A percentile compares a stretch with the other conserved stretches of the same genome.
These are phyloP conservation scores for Avena eriantha DNA, from an alignment of 176 grass and related monocot genomes.

Conservation along the genomic window DNA sequence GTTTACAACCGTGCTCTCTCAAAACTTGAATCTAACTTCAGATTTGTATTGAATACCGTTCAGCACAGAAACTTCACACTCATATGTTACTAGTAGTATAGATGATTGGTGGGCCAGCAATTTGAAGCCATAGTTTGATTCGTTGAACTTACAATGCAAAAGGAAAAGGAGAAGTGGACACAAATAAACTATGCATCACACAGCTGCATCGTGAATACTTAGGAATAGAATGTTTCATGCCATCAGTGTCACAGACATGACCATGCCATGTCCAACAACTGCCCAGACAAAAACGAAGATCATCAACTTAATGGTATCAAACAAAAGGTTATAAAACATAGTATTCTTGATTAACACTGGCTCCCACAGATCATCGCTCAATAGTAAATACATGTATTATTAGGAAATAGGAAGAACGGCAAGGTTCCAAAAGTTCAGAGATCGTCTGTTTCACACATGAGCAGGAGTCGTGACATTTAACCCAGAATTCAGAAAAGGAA, in stretches of 20 bases:
- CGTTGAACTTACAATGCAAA: too few species aligned
- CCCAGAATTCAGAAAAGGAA: background rate
- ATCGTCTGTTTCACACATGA: background rate
- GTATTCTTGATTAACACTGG: background rate
- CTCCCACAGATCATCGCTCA: conserved; percentile 1
- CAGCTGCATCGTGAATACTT: background rate
- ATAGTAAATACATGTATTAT: conserved; percentile 22
- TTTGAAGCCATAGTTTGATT: too few species aligned
- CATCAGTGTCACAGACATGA: background rate
- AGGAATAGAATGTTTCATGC: background rate
- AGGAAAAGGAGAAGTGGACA: too few species aligned
- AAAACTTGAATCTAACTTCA: too few species aligned
- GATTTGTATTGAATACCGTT: too few species aligned
- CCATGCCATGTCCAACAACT: background rate
- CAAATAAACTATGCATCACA: background rate
- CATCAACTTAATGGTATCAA: background rate
- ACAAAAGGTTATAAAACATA: background rate
- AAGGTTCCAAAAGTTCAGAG: conserved; percentile 12
- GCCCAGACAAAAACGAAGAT: background rate
- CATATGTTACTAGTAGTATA: too few species aligned
- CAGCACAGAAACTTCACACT: too few species aligned
- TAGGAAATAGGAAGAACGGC: conserved; percentile 2
- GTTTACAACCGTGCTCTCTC: too few species aligned
- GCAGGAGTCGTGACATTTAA: background rate
- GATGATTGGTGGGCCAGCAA: too few species aligned